Conservation (phyloP, 2,329 filamentous ascomycete genomes). For the Fusarium brachygibbosum region DNA sequence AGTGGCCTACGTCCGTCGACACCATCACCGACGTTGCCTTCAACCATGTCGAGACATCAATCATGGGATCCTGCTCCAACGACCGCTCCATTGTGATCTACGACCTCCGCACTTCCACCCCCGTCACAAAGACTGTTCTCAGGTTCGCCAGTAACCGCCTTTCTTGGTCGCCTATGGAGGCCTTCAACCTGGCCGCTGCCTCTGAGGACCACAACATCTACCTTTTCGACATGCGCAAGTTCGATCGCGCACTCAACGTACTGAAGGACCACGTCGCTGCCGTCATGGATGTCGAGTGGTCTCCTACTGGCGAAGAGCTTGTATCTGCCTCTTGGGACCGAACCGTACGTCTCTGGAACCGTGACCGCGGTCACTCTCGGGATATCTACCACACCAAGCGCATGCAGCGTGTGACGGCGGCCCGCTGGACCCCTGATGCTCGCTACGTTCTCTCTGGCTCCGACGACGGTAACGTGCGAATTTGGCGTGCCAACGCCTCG, state of each 20-base stretch:
- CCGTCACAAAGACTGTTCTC: conserved; percentile 84
- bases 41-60: conserved; percentile 93
- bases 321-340: conserved; percentile 89
- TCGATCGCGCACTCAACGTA: conserved; percentile 88
- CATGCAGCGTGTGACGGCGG: conserved; percentile 94
- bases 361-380: conserved; percentile 83
- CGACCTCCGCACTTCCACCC: conserved; percentile 87
- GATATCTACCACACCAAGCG: conserved; percentile 98
- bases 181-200: conserved; percentile 93
- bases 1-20: conserved; percentile 89
- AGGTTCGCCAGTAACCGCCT: conserved; percentile 87
- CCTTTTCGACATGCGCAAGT: conserved; percentile 94
- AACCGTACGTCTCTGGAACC: conserved; percentile 87
- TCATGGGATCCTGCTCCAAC: conserved; percentile 86
- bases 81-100: conserved; percentile 92
- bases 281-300: conserved; percentile 97
- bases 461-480: conserved; percentile 88
- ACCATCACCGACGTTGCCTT: conserved; percentile 91
- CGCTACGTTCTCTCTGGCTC: conserved; percentile 91
- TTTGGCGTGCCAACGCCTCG: conserved; percentile 92
- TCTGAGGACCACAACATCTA: conserved; percentile 93
- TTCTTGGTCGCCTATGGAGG: conserved; percentile 96
- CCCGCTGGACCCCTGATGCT: conserved; percentile 87
- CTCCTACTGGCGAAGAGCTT: conserved; percentile 92
- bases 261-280: conserved; percentile 90